Percentiles rank a stretch among this genome's conserved stretches.
Conservation (phyloP, 1,139 yeast species). For the Saccharomyces hybrid region DNA sequence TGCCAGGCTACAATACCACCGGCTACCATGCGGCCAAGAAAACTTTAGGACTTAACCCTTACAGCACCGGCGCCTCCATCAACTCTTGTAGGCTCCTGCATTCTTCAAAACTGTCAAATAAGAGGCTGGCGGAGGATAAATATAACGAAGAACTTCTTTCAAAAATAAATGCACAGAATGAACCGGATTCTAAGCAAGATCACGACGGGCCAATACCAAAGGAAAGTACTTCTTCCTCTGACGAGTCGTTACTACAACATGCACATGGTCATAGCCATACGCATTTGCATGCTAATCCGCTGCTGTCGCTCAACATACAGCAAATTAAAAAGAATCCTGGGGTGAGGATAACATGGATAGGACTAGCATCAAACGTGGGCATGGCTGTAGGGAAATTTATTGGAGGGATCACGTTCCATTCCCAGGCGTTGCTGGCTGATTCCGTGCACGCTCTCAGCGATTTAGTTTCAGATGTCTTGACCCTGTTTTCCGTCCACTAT, state of each 20-base stretch:
- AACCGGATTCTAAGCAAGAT: slow-evolving; percentile 6
- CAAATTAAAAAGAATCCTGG: slow-evolving; percentile 62
- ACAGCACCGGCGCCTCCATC: background rate
- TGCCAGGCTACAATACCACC: background rate
- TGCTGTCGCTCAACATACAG: slow-evolving; percentile 35
- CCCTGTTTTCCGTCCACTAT: slow-evolving; percentile 80
- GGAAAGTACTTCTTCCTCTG: slow-evolving; percentile 6
- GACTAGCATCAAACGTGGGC: slow-evolving; percentile 70
- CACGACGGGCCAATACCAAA: background rate
- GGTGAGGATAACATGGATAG: slow-evolving; percentile 88
- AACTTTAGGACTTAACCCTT: background rate
- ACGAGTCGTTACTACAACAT: slow-evolving; percentile 32
- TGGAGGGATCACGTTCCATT: slow-evolving; percentile 88
- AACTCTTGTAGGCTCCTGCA: background rate
- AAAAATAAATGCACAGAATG: background rate
- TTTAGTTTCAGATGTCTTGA: slow-evolving; percentile 78
- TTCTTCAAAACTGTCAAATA: background rate
- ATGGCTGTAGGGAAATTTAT: slow-evolving; percentile 81
- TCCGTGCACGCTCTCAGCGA: slow-evolving; percentile 90
- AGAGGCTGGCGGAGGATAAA: background rate
- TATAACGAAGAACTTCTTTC: background rate
- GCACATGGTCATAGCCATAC: slow-evolving; percentile 34
- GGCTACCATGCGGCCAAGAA: background rate
- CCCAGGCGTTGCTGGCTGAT: slow-evolving; percentile 90
- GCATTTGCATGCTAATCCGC: slow-evolving; percentile 33